Percentiles rank a stretch among this genome's conserved stretches.
phyloP scores from a whole-genome alignment of 768 basidiomycete species.

The Suillus lakei region DNA sequence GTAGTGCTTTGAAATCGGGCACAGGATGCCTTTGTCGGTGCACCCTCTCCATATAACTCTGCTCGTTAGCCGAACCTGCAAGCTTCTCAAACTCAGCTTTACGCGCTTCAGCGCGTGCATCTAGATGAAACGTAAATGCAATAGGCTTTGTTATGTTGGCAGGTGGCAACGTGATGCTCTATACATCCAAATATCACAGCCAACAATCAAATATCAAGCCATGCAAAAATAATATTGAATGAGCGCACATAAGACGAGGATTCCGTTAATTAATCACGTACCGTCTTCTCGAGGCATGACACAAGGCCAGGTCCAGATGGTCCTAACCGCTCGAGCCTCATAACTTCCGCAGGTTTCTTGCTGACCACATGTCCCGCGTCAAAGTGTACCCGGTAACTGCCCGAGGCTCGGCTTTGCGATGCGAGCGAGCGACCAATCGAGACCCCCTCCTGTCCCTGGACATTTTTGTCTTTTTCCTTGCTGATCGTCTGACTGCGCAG shows the following conservation, averaged over 20 bases:
- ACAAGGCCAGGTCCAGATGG: constrained; percentile 25
- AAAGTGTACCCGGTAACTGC: constrained; percentile 9
- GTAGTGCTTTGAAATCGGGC: constrained; percentile 60
- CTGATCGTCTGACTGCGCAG: constrained; percentile 17
- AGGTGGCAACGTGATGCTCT: constrained; percentile 31
- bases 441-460: constrained; percentile 10
- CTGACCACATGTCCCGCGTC: constrained; percentile 5
- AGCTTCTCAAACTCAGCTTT: constrained; percentile 38
- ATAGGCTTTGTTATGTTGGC: constrained; percentile 48
- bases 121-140: constrained; percentile 58
- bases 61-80: constrained; percentile 5
- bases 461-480: constrained; percentile 19
- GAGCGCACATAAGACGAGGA: constrained; percentile 28
- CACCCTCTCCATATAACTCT: constrained; percentile 21
- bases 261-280: constrained; percentile 34
- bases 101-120: constrained; percentile 53
- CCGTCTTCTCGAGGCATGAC: constrained; percentile 34
- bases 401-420: constrained; percentile 11
- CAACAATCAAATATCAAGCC: constrained; percentile 24
- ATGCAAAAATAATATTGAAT: constrained; percentile 18
- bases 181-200: constrained; percentile 10
- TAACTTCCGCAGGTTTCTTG: not conserved
- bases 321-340: constrained; percentile 17
- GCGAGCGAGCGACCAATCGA: constrained; percentile 1
- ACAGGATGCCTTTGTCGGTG: constrained; percentile 35